These are phyloP conservation scores for Picochlorum sp. DNA, from an alignment of 139 green algal species.

Conservation along the genomic window DNA sequence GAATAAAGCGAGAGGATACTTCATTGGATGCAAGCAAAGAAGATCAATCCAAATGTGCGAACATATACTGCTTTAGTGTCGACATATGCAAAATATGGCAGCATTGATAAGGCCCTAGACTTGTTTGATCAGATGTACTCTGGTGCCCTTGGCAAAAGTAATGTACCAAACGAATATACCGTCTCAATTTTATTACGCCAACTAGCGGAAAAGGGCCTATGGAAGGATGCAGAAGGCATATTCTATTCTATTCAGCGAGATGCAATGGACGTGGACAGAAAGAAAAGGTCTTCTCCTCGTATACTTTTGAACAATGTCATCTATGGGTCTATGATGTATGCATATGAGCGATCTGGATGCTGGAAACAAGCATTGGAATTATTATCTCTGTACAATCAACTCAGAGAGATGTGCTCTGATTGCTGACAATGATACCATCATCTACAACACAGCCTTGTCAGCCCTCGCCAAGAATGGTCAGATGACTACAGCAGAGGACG, in stretches of 20 bases:
- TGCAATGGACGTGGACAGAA: constrained; percentile 6
- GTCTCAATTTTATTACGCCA: constrained; percentile 69
- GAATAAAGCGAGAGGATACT: constrained; percentile 54
- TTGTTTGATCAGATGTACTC: constrained; percentile 56
- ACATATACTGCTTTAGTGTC: constrained; percentile 76
- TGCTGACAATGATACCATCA: constrained; percentile 42
- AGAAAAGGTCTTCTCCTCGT: neutral
- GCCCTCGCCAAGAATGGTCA: constrained; percentile 65
- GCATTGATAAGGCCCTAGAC: constrained; percentile 57
- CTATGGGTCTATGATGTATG: constrained; percentile 72
- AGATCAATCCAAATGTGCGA: constrained; percentile 67
- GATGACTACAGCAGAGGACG: constrained; percentile 41
- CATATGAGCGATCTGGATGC: constrained; percentile 66
- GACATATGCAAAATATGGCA: constrained; percentile 56
- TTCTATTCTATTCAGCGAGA: constrained; percentile 66
- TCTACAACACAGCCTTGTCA: constrained; percentile 75
- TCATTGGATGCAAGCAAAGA: constrained; percentile 39
- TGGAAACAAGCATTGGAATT: constrained; percentile 53
- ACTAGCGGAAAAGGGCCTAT: constrained; percentile 69
- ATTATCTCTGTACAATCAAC: constrained; percentile 20
- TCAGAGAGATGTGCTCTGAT: no score
- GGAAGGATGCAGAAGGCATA: constrained; percentile 65
- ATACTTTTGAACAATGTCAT: constrained; percentile 69
- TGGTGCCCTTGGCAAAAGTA: constrained; percentile 30
- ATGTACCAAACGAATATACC: constrained; percentile 79